Evolutionary conservation across 805 yeast genomes (phyloP), one percentile per base, ranked within the genome.

Genomic region (Candida verbasci): DNA sequence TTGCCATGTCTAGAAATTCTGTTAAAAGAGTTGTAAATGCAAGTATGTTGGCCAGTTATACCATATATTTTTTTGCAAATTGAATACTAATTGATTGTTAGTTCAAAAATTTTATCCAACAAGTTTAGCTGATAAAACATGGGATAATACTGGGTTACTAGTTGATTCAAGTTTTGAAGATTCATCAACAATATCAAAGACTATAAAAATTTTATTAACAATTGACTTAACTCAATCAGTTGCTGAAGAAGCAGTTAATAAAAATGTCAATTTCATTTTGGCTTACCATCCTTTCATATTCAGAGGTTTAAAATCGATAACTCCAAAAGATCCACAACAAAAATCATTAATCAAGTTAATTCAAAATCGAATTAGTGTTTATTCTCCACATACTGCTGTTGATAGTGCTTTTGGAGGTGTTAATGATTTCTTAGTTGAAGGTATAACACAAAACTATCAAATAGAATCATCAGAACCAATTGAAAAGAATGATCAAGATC

Each of bases 91-190:
- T 45, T 40, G 42, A 48, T 44, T 5, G 24, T 12, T 27, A 66
- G 79, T 91, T 41, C 86, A 87, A 53, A 78, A 74, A 45, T 63
- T 80, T n/a, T 93, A 85, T 52, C 98, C 98, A 2, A 56, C 74
- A 11, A 74, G 74, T 30, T 72, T 84, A 41, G 97, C 97, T 0
- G 97, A 91, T 50, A 68, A 71, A 15, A 58, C 88, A 3, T 93
- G 98, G 98, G 98, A 93, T 53, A 93, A 93, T 57, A 89, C 96
- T 0, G 98, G 98, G 1, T 67, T 93, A 23, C 60, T 93, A 30
- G 82, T 93, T 8, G 96, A 89, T 51, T 62, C 91, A 24, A 60
- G 78, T 9, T 44, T 55, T 3, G 60, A 54, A 2, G 49, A 49
- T 3, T 12, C 28, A 8, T 17, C 34, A 17, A n/a, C n/a, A n/a